These are phyloP conservation scores for Diacronema lutheri DNA, from an alignment of 78 protist species.

Conservation along the genomic window DNA sequence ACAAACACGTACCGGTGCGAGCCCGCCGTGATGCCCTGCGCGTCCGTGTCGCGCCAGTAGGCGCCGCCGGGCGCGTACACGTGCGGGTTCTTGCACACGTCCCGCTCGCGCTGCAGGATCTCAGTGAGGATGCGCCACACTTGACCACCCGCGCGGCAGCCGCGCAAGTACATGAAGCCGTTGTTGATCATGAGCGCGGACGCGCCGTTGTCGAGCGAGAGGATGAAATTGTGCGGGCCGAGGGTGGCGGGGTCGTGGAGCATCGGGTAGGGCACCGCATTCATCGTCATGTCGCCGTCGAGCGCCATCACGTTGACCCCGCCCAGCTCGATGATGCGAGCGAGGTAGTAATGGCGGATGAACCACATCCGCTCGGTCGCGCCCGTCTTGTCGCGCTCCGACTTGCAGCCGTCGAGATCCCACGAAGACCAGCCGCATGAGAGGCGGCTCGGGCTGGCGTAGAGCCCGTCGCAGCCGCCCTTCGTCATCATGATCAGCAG, in stretches of 20 bases:
- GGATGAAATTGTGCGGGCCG: not conserved
- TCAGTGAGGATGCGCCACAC: too few relatives aligned
- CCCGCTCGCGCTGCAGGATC: too few relatives aligned
- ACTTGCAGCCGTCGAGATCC: not conserved
- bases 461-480: not conserved
- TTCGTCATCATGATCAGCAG: not conserved
- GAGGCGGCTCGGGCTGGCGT: not conserved
- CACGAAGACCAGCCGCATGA: conserved; percentile 9
- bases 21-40: not conserved
- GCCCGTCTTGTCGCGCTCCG: not conserved
- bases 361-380: not conserved
- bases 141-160: too few relatives aligned
- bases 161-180: not conserved
- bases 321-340: not conserved
- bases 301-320: not conserved
- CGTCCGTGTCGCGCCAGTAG: not conserved
- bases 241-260: not conserved
- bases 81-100: not conserved
- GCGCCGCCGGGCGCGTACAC: not conserved
- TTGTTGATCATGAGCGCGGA: not conserved
- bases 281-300: conserved; percentile 14
- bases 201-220: not conserved
- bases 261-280: not conserved
- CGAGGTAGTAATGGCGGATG: conserved; percentile 6
- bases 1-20: not conserved